Evolutionary conservation across 2,329 filamentous ascomycete species (phyloP).

Genomic region (Onygenales sp.): DNA sequence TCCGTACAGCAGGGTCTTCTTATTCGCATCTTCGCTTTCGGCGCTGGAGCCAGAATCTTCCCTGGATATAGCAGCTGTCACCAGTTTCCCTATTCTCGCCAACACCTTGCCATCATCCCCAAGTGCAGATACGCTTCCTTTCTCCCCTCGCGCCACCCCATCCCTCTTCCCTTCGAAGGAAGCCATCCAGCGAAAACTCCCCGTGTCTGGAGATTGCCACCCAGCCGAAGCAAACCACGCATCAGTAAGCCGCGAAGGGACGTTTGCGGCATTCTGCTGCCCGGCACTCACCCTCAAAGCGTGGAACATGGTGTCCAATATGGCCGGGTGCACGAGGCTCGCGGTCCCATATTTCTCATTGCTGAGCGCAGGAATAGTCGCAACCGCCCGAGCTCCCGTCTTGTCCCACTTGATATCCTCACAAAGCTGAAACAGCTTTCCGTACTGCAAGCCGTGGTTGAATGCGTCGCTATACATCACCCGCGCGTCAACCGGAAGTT

Average conservation of each 20-base stretch:
- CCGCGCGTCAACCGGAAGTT: slow-evolving; percentile 15
- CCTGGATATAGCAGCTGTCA: slow-evolving; percentile 19
- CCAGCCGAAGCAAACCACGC: slow-evolving; percentile 24
- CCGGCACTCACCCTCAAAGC: slow-evolving; percentile 15
- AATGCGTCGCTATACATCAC: slow-evolving; percentile 20
- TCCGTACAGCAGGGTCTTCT: slow-evolving; percentile 23
- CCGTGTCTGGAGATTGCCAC: slow-evolving; percentile 21
- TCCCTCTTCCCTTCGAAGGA: slow-evolving; percentile 5
- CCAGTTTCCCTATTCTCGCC: slow-evolving; percentile 17
- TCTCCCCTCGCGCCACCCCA: slow-evolving; percentile 11
- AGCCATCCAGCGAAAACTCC: slow-evolving; percentile 16
- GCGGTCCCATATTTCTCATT: not conserved
- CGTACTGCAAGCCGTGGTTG: slow-evolving; percentile 3
- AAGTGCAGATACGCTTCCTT: slow-evolving; percentile 21
- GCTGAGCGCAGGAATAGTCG: not conserved
- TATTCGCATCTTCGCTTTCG: slow-evolving; percentile 5
- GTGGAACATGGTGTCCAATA: slow-evolving; percentile 30
- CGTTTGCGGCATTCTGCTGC: slow-evolving; percentile 13
- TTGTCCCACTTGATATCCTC: slow-evolving; percentile 22
- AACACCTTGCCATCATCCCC: slow-evolving; percentile 21
- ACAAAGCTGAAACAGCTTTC: slow-evolving; percentile 12
- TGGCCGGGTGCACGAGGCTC: slow-evolving; percentile 27
- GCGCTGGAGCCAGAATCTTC: not conserved
- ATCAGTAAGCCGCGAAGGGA: slow-evolving; percentile 21
- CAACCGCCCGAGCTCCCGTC: not conserved